A percentile compares a stretch with the other conserved stretches of the same genome.
Conservation (phyloP, 2,329 filamentous ascomycete species). For the Didymella keratinophila region DNA sequence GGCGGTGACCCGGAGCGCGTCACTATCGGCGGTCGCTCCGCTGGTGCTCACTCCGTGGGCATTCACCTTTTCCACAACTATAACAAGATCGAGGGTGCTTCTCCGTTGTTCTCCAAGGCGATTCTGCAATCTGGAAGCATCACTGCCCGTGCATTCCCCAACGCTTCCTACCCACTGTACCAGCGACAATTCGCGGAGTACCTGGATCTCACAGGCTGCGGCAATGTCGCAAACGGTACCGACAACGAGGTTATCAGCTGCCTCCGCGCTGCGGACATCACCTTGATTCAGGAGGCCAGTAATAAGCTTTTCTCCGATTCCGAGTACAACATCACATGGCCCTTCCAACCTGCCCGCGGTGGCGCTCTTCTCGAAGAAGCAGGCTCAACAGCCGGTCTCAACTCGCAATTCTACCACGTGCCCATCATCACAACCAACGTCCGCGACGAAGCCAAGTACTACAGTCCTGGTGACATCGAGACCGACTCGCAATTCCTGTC, state of each 20-base stretch:
- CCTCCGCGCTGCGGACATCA: conserved; percentile 49
- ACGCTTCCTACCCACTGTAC: conserved; percentile 40
- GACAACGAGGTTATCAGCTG: conserved; percentile 49
- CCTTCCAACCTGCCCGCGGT: conserved; percentile 56
- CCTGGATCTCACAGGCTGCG: conserved; percentile 30
- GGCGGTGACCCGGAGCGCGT: conserved; percentile 51
- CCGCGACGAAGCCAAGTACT: conserved; percentile 43
- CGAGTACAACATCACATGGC: conserved; percentile 53
- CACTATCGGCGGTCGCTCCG: conserved; percentile 50
- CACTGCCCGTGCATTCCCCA: conserved; percentile 40
- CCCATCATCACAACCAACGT: conserved; percentile 44
- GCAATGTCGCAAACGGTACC: conserved; percentile 26
- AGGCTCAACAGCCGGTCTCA: conserved; percentile 47
- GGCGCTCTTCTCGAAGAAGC: conserved; percentile 55
- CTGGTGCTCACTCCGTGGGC: conserved; percentile 43
- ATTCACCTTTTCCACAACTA: conserved; percentile 45
- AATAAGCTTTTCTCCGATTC: conserved; percentile 46
- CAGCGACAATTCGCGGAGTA: conserved; percentile 35
- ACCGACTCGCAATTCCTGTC: conserved; percentile 46
- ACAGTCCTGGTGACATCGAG: conserved; percentile 36
- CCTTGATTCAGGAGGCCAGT: conserved; percentile 48
- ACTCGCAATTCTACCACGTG: conserved; percentile 37
- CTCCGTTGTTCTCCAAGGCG: conserved; percentile 38
- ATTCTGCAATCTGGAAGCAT: conserved; percentile 39
- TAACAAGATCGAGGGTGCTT: conserved; percentile 29